Percentiles rank a stretch among this genome's conserved stretches.
Evolutionary conservation across 345 rosid genomes (phyloP).

Genomic region (Dimocarpus longan): DNA sequence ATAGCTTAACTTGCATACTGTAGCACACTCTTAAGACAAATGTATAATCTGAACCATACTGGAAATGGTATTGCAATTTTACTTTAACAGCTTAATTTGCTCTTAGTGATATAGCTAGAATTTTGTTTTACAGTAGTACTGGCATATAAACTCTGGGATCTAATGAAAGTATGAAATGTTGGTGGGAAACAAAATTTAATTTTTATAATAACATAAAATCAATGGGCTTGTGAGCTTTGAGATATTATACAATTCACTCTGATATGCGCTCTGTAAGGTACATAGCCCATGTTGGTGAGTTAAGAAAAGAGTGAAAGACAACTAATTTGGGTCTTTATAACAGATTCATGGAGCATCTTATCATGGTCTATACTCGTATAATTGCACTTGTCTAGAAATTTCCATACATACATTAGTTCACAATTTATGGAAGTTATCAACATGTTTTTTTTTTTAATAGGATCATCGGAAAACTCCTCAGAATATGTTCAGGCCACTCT

Average conservation of each 20-base stretch:
- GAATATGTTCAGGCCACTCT: slow-evolving; percentile 97
- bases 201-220: neutral
- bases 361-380: neutral
- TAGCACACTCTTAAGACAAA: neutral
- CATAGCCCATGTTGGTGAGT: neutral
- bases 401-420: slow-evolving; percentile 15
- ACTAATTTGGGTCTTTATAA: neutral
- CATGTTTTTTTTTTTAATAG: slow-evolving; percentile 42
- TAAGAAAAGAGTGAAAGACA: slow-evolving; percentile 15
- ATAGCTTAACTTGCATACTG: neutral
- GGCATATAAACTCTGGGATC: neutral
- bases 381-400: slow-evolving; percentile 9
- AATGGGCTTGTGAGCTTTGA: slow-evolving; percentile 5
- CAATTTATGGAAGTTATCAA: slow-evolving; percentile 21
- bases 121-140: neutral
- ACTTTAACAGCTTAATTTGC: neutral
- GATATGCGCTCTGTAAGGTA: slow-evolving; percentile 5
- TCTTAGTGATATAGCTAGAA: neutral
- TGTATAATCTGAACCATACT: neutral
- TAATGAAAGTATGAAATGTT: neutral
- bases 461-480: slow-evolving; percentile 88
- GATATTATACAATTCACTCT: slow-evolving; percentile 1
- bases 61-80: slow-evolving; percentile 6
- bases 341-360: neutral
- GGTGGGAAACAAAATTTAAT: slow-evolving; percentile 6